Percentiles rank a stretch among this genome's conserved stretches.
These are phyloP conservation scores for Phyllosticta ampelicida DNA, from an alignment of 2,329 filamentous ascomycete genomes.

Conservation along the genomic window DNA sequence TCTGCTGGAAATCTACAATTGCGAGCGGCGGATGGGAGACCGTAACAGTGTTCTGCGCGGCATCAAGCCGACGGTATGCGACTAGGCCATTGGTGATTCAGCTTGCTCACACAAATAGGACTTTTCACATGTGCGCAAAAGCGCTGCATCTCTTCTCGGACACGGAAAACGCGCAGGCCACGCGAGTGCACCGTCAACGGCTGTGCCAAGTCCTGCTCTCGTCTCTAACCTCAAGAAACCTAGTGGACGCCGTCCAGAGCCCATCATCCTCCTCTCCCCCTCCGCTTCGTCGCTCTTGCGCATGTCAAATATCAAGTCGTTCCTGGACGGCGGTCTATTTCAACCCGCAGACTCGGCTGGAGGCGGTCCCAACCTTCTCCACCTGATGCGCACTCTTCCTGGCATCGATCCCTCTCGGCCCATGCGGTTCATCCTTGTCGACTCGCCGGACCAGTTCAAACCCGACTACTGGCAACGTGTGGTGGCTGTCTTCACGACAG, in stretches of 20 bases:
- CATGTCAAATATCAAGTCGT: slow-evolving; percentile 90
- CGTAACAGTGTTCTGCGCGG: slow-evolving; percentile 80
- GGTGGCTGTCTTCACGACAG: slow-evolving; percentile 93
- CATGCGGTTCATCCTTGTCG: slow-evolving; percentile 89
- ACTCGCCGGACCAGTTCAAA: slow-evolving; percentile 88
- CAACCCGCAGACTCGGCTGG: slow-evolving; percentile 58
- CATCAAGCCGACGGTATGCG: slow-evolving; percentile 71
- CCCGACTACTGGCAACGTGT: slow-evolving; percentile 96
- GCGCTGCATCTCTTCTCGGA: slow-evolving; percentile 64
- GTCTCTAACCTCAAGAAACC: slow-evolving; percentile 33
- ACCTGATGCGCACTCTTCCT: slow-evolving; percentile 69
- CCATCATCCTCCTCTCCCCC: slow-evolving; percentile 93
- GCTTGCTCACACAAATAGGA: slow-evolving; percentile 47
- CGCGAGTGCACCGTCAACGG: slow-evolving; percentile 39
- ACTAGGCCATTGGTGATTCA: background rate
- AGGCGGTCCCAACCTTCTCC: slow-evolving; percentile 65
- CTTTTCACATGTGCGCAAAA: slow-evolving; percentile 86
- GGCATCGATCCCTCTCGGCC: slow-evolving; percentile 58
- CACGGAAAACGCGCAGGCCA: slow-evolving; percentile 23
- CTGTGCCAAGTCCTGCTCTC: slow-evolving; percentile 21
- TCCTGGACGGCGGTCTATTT: slow-evolving; percentile 79
- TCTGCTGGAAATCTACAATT: slow-evolving; percentile 78
- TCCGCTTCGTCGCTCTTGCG: slow-evolving; percentile 90
- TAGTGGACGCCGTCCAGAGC: slow-evolving; percentile 48
- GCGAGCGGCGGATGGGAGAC: slow-evolving; percentile 85